Conservation (phyloP, 1,284 basidiomycete species). For the Trichosporon inkin region DNA sequence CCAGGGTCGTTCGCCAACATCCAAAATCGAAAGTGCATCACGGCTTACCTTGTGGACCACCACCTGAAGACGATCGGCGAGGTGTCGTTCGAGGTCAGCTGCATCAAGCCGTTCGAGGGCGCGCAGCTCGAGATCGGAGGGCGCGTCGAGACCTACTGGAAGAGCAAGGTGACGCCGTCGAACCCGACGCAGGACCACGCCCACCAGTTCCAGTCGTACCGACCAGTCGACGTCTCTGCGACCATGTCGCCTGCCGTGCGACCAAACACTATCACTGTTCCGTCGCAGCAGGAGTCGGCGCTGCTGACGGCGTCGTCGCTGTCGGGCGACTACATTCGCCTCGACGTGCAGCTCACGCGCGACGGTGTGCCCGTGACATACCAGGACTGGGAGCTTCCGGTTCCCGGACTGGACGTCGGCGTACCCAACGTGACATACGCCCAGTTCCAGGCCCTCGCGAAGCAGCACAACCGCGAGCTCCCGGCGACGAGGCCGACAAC, state of each 20-base stretch:
- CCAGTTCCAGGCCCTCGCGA: constrained; percentile 71
- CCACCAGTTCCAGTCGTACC: constrained; percentile 48
- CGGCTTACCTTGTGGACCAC: constrained; percentile 84
- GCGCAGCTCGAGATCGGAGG: constrained; percentile 95
- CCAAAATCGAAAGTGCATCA: constrained; percentile 57
- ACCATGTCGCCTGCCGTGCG: constrained; percentile 43
- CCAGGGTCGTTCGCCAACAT: constrained; percentile 67
- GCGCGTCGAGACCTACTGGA: constrained; percentile 94
- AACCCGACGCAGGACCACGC: constrained; percentile 51
- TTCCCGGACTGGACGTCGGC: constrained; percentile 67
- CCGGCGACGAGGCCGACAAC: constrained; percentile 40
- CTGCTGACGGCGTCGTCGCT: constrained; percentile 54
- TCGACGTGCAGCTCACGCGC: constrained; percentile 85
- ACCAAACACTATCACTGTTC: constrained; percentile 23
- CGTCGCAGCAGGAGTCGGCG: constrained; percentile 33
- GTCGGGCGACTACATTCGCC: constrained; percentile 77
- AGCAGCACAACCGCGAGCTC: constrained; percentile 54
- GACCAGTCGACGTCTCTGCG: constrained; percentile 35
- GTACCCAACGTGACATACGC: constrained; percentile 75
- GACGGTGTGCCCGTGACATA: constrained; percentile 84
- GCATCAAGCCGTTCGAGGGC: constrained; percentile 85
- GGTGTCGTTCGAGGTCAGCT: constrained; percentile 82
- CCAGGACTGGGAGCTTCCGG: constrained; percentile 66
- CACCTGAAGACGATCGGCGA: constrained; percentile 93
- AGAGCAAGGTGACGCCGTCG: constrained; percentile 67